Evolutionary conservation across 2,329 filamentous ascomycete species (phyloP), one percentile per base, ranked within the genome.

Genomic region (Falciphora oryzae): DNA sequence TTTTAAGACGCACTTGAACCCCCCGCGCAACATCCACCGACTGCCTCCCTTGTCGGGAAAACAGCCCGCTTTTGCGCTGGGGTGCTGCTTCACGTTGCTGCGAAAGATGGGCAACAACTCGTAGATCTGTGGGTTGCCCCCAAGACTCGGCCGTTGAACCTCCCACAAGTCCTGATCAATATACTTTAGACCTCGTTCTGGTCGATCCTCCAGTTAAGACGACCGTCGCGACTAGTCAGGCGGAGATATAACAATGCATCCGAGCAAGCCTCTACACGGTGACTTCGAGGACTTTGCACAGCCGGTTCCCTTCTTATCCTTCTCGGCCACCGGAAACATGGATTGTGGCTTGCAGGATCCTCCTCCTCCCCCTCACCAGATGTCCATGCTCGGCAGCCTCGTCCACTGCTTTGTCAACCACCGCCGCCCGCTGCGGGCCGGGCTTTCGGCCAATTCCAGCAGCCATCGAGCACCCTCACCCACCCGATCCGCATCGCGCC

Each of bases 401-500:
- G n/a, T 64, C 59, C 59, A 61, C 56, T 66, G 63, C 35, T 31
- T 59, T 18, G 25, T 59, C 18, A 22, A 27, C 13, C 28, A 31
- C 57, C 6, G 56, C 27, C 59, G 64, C n/a, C n/a, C n/a, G 62
- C 53, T 35, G 18, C 65, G 59, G 61, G n/a, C n/a, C n/a, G 32
- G 44, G 44, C 1, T 59, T 63, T 59, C 65, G 28, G 53, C 61
- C 59, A 57, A 61, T 63, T 29, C 27, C 16, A 61, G 27, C 4
- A 32, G 3, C 38, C 57, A 1, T 68, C 67, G 0, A 65, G 60
- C 62, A 66, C 65, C 58, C 53, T 69, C 35, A 65, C 60, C 31
- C 44, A 69, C 64, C 66, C 69, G 22, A 63, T 67, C 31, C 67
- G 67, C 16, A 67, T 70, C 35, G 64, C 62, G 4, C 64, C 69